Evolutionary conservation across 2,329 filamentous ascomycete genomes (phyloP).

Genomic region (Aspergillus fructus): DNA sequence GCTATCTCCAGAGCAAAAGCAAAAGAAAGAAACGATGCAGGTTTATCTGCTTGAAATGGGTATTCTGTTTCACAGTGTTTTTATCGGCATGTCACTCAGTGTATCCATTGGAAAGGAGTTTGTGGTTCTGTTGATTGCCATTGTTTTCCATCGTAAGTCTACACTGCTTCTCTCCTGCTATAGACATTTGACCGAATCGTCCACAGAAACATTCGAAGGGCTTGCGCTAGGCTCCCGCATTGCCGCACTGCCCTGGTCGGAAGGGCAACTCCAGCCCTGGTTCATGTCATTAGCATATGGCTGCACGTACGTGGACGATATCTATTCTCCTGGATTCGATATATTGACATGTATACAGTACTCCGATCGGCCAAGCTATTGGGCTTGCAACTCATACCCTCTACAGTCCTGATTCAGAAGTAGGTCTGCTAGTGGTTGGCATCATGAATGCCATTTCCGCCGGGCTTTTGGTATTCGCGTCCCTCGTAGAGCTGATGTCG

Average conservation of each 20-base stretch:
- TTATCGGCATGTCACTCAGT: slow-evolving; percentile 39
- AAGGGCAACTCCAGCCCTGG: slow-evolving; percentile 49
- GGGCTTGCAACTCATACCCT: slow-evolving; percentile 70
- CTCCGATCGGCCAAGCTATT: slow-evolving; percentile 75
- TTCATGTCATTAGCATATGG: slow-evolving; percentile 78
- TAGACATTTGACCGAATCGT: not conserved
- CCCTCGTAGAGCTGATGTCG: slow-evolving; percentile 72
- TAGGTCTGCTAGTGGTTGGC: slow-evolving; percentile 72
- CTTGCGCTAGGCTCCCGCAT: slow-evolving; percentile 36
- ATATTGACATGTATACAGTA: slow-evolving; percentile 47
- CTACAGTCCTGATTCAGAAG: slow-evolving; percentile 71
- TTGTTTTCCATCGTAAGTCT: slow-evolving; percentile 37
- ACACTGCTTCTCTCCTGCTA: not conserved
- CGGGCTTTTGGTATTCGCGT: slow-evolving; percentile 74
- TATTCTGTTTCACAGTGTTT: slow-evolving; percentile 74
- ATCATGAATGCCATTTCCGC: slow-evolving; percentile 80
- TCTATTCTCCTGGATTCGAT: not conserved
- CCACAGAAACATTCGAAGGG: slow-evolving; percentile 36
- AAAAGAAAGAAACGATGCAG: slow-evolving; percentile 67
- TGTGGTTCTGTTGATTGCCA: slow-evolving; percentile 35
- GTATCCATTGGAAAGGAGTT: slow-evolving; percentile 36
- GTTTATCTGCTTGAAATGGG: slow-evolving; percentile 74
- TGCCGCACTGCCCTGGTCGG: slow-evolving; percentile 28
- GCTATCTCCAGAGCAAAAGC: slow-evolving; percentile 33
- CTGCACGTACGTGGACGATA: slow-evolving; percentile 38